phyloP scores from a whole-genome alignment of 2,329 filamentous ascomycete genomes.

The Fonsecaea pedrosoi region DNA sequence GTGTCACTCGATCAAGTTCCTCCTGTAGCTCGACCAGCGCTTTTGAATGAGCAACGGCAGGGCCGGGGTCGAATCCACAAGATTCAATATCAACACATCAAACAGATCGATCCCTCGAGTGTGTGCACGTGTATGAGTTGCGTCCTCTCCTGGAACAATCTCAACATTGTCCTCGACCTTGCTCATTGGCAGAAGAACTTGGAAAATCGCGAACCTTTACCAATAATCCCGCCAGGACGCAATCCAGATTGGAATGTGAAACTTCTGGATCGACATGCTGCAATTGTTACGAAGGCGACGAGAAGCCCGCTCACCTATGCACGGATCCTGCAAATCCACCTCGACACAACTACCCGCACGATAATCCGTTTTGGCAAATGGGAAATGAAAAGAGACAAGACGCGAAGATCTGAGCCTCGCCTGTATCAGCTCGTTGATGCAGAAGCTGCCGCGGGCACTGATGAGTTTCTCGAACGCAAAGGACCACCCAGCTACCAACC shows the following conservation, averaged over 20 bases:
- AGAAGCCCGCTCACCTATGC: slow-evolving; percentile 35
- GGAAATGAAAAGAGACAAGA: slow-evolving; percentile 35
- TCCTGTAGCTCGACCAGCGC: slow-evolving; percentile 24
- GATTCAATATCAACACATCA: slow-evolving; percentile 39
- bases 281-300: slow-evolving; percentile 36
- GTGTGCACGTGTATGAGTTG: slow-evolving; percentile 40
- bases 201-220: slow-evolving; percentile 38
- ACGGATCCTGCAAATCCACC: slow-evolving; percentile 37
- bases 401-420: slow-evolving; percentile 26
- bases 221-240: slow-evolving; percentile 37
- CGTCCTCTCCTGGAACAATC: slow-evolving; percentile 40
- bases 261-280: slow-evolving; percentile 33
- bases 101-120: slow-evolving; percentile 33
- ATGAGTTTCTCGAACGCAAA: slow-evolving; percentile 37
- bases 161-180: slow-evolving; percentile 38
- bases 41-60: slow-evolving; percentile 36
- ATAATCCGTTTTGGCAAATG: slow-evolving; percentile 36
- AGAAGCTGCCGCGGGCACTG: slow-evolving; percentile 34
- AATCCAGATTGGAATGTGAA: slow-evolving; percentile 39
- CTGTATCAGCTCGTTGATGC: slow-evolving; percentile 37
- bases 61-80: slow-evolving; percentile 37
- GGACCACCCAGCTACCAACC: slow-evolving; percentile 38
- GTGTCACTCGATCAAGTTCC: slow-evolving; percentile 33
- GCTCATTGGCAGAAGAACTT: slow-evolving; percentile 39
- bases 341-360: slow-evolving; percentile 35